Conservation (phyloP, 2,329 filamentous ascomycete species). For the Lizonia empirigonia region DNA sequence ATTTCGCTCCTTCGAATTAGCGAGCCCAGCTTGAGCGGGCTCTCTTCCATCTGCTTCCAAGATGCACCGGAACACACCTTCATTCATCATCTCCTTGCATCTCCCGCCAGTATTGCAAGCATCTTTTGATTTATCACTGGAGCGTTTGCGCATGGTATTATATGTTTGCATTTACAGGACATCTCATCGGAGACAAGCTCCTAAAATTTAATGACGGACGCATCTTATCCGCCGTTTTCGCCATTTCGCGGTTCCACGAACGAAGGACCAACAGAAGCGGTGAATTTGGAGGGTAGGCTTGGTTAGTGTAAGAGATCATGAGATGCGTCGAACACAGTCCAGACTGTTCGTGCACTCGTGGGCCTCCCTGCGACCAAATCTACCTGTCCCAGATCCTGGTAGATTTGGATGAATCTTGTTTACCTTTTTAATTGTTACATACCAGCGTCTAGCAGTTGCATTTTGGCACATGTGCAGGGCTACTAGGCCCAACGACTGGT, state of each 20-base stretch:
- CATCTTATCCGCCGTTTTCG: slow-evolving; percentile 12
- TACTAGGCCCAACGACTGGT: slow-evolving; percentile 34
- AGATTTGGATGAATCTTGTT: neutral
- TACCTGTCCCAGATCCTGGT: neutral
- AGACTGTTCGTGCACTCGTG: neutral
- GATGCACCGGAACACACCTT: neutral
- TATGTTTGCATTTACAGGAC: slow-evolving; percentile 37
- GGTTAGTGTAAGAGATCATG: neutral
- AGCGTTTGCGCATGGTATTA: slow-evolving; percentile 28
- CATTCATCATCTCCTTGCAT: slow-evolving; percentile 2
- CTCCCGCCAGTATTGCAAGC: slow-evolving; percentile 11
- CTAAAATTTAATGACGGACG: slow-evolving; percentile 24
- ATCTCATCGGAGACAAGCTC: slow-evolving; percentile 37
- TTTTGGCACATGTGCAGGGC: slow-evolving; percentile 38
- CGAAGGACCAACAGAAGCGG: neutral
- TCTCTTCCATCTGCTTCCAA: neutral
- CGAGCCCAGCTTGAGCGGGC: neutral
- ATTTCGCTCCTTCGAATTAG: neutral
- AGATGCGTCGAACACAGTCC: neutral
- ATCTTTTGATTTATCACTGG: slow-evolving; percentile 9
- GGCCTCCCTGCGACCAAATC: neutral
- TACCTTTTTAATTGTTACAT: slow-evolving; percentile 32
- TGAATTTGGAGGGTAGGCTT: neutral
- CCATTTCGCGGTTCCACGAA: neutral
- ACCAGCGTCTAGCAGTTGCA: slow-evolving; percentile 42